Base-by-base conservation (phyloP, 805 yeast species). In the Huiozyma naganishii region DNA sequence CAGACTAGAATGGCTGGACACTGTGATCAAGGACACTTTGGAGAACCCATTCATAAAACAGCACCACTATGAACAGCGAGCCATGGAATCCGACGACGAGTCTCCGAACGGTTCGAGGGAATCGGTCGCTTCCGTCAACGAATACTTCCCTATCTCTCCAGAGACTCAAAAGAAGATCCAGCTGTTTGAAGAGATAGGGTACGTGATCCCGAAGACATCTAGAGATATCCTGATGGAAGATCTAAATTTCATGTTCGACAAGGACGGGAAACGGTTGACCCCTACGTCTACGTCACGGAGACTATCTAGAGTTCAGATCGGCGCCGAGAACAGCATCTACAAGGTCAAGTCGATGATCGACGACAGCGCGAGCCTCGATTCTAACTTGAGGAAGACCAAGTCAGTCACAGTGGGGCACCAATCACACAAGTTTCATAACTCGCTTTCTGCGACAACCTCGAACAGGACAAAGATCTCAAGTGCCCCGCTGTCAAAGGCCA, bases 311-410 rank as follows among this genome's bases (percentile, higher is more conserved):
- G 45, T 59, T 7, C 58, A 55, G 17, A 52, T 55, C 29, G 43
- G 49, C 7, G 59, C 54, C 10, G 45, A 40, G 6, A 49, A 44
- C 23, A 48, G 54, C n/a, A 48, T 59, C 28, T 61, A 61, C 42
- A 55, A 59, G 43, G 64, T 61, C 12, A 59, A 54, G 44, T 61
- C 66, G 13, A 41, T 61, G 29, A 52, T 61, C 3, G 33, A 30
- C 9, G 46, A 45, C 30, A 32, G 40, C 8, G 27, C 32, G 10
- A 33, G 50, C 3, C 34, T 41, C 11, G 17, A 36, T 4, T 38
- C 43, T 9, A 17, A 39, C 32, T 38, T 27, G n/a, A 45, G 56
- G 36, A 57, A 55, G 42, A 50, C 51, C n/a, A 53, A 52, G 42
- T 56, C 64, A 2, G 42, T 44, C 32, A 45, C 45, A 12, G 43